These are phyloP conservation scores for Phytophthora pistaciae DNA, from an alignment of 352 stramenopile species.

Conservation along the genomic window DNA sequence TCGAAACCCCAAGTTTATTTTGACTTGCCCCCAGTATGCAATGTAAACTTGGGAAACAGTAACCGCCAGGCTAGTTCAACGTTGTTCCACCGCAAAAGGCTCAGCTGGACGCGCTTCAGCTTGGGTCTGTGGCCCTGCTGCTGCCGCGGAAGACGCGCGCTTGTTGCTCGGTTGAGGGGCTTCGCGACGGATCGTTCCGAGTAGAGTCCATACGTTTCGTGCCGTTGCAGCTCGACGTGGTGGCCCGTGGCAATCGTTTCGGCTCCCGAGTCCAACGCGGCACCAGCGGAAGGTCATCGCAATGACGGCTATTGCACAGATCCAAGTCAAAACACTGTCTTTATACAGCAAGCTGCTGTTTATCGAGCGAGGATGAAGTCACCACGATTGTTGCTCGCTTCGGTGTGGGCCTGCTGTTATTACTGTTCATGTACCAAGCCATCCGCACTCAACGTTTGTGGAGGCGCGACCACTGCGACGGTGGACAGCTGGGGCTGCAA, in stretches of 20 bases:
- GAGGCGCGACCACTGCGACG: slow-evolving; percentile 17
- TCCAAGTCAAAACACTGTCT: too few species aligned
- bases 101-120: not conserved
- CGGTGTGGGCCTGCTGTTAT: not conserved
- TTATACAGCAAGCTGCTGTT: too few species aligned
- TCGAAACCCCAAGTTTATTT: slow-evolving; percentile 11
- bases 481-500: slow-evolving; percentile 17
- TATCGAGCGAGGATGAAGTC: not conserved
- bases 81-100: not conserved
- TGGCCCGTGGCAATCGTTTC: not conserved
- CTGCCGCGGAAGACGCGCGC: not conserved
- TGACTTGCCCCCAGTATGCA: slow-evolving; percentile 19
- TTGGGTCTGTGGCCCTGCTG: slow-evolving; percentile 7
- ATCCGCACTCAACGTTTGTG: slow-evolving; percentile 10
- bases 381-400: not conserved
- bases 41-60: slow-evolving; percentile 1
- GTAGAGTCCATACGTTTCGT: slow-evolving; percentile 32
- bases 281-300: not conserved
- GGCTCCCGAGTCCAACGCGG: not conserved
- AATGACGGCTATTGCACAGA: not conserved
- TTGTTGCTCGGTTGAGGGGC: slow-evolving; percentile 19
- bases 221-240: slow-evolving; percentile 16
- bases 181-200: slow-evolving; percentile 10
- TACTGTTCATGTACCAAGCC: too few species aligned
- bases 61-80: slow-evolving; percentile 9